A percentile compares a stretch with the other conserved stretches of the same genome.
Evolutionary conservation across 805 yeast genomes (phyloP).

Genomic region (Ogataea angusta): DNA sequence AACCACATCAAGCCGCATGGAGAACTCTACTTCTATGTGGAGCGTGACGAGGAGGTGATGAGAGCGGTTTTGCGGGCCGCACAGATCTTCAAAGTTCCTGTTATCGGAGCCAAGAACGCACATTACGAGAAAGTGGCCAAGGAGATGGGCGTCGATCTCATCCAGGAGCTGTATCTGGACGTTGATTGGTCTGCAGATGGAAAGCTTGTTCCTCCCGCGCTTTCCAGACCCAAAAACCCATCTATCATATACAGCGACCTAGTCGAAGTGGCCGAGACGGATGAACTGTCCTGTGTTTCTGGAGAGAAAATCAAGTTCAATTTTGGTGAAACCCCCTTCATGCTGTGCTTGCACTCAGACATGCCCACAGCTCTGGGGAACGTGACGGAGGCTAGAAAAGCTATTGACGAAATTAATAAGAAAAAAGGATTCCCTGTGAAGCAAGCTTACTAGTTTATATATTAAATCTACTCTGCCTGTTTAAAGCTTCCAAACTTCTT

Average conservation of each 20-base stretch:
- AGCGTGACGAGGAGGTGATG: constrained; percentile 35
- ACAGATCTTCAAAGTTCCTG: constrained; percentile 34
- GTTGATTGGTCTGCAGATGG: constrained; percentile 35
- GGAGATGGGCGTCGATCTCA: constrained; percentile 33
- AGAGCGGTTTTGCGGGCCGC: constrained; percentile 36
- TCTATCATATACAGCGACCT: constrained; percentile 31
- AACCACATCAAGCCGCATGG: constrained; percentile 39
- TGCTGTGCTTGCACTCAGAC: constrained; percentile 37
- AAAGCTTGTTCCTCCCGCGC: constrained; percentile 28
- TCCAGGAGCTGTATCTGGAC: constrained; percentile 38
- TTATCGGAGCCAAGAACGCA: constrained; percentile 36
- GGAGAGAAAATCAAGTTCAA: constrained; percentile 27
- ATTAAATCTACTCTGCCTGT: background rate
- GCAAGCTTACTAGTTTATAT: background rate
- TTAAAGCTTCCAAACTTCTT: constrained; percentile 6
- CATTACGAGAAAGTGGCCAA: constrained; percentile 29
- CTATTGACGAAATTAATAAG: constrained; percentile 28
- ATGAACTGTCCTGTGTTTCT: constrained; percentile 24
- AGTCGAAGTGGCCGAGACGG: constrained; percentile 27
- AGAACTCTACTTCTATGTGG: constrained; percentile 37
- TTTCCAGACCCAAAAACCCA: constrained; percentile 32
- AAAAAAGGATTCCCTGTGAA: constrained; percentile 9
- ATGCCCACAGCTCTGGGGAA: constrained; percentile 37
- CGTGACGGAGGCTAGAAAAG: constrained; percentile 31
- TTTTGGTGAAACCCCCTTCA: constrained; percentile 30